Base-by-base conservation (phyloP, 306 rosid species). In the Corylus heterophylla region DNA sequence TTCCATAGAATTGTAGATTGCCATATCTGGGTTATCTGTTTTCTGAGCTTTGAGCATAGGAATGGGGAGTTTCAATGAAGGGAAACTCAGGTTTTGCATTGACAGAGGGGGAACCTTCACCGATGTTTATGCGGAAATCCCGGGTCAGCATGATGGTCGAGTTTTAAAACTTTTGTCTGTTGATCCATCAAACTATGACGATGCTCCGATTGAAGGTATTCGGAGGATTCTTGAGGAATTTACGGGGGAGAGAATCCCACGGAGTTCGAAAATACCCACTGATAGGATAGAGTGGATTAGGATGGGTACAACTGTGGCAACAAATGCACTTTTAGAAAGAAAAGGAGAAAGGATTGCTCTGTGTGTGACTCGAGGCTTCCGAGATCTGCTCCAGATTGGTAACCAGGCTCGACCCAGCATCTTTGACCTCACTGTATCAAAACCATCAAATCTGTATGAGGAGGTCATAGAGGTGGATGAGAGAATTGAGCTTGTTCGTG, bases 301-400 rank as follows among this genome's bases (percentile, higher is more conserved):
- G 83, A 94, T 94, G 97, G 98, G 98, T 56, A 94, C 98, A 67
- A 94, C 98, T 56, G 97, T 92, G 70, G 97, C 97, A 2, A 94
- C 97, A 17, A 94, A 94, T 85, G 97, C 98, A 48, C 98, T 92
- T 76, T 74, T 94, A 29, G 97, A 94, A 86, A 87, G 95, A 35
- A 92, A 89, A 77, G 98, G 97, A 80, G 97, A 92, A 83, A 86
- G 95, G 82, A 92, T 94, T 78, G 98, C 95, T 11, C 89, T 92
- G 31, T 92, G 98, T 84, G 97, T 94, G 72, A 92, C 97, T 77
- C 88, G 10, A 71, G 97, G 98, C 18, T 94, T 94, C 74, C 93
- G 89, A 18, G 97, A 94, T 82, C 84, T 94, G 77, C 97, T 94
- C 14, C 96, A 89, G 84, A 85, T 94, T 27, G 97, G 98, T 66